Percentiles rank a stretch among this genome's conserved stretches.
These are phyloP conservation scores for Yamadazyma membranifaciens DNA, from an alignment of 1,139 yeast species.

Conservation along the genomic window DNA sequence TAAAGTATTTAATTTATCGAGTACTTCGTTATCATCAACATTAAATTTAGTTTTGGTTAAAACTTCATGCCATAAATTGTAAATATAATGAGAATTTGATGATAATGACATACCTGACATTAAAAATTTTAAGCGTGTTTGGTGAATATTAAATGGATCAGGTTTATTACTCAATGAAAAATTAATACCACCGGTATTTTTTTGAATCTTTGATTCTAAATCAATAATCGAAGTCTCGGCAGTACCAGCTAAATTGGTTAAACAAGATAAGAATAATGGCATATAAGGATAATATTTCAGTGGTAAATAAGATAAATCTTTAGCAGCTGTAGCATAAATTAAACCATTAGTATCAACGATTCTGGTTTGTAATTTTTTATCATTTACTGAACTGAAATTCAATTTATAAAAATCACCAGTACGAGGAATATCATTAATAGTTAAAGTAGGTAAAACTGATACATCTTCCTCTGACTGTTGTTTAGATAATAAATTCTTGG, in stretches of 20 bases:
- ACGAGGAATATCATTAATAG: constrained; percentile 68
- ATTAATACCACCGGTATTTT: constrained; percentile 80
- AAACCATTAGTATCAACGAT: constrained; percentile 73
- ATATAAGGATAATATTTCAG: constrained; percentile 61
- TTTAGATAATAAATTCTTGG: constrained; percentile 54
- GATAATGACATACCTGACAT: constrained; percentile 73
- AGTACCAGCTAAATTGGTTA: constrained; percentile 84
- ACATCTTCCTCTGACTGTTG: constrained; percentile 73
- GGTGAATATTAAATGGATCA: constrained; percentile 48
- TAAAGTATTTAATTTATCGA: constrained; percentile 70
- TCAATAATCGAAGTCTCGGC: constrained; percentile 64
- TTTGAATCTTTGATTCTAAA: constrained; percentile 80
- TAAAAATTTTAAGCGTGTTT: constrained; percentile 46
- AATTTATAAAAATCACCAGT: constrained; percentile 43
- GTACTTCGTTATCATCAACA: constrained; percentile 31
- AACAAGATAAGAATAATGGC: constrained; percentile 75
- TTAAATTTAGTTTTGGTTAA: constrained; percentile 65
- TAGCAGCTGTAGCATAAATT: constrained; percentile 63
- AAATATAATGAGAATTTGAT: constrained; percentile 58
- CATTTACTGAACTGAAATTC: constrained; percentile 23
- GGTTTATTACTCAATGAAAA: constrained; percentile 57
- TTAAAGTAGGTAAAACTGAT: constrained; percentile 75
- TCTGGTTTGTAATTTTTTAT: constrained; percentile 40
- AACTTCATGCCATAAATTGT: constrained; percentile 66
- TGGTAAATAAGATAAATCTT: constrained; percentile 58